Percentiles rank a stretch among this genome's conserved stretches.
Evolutionary conservation across 768 basidiomycete species (phyloP).

Genomic region (Serendipita sp.): DNA sequence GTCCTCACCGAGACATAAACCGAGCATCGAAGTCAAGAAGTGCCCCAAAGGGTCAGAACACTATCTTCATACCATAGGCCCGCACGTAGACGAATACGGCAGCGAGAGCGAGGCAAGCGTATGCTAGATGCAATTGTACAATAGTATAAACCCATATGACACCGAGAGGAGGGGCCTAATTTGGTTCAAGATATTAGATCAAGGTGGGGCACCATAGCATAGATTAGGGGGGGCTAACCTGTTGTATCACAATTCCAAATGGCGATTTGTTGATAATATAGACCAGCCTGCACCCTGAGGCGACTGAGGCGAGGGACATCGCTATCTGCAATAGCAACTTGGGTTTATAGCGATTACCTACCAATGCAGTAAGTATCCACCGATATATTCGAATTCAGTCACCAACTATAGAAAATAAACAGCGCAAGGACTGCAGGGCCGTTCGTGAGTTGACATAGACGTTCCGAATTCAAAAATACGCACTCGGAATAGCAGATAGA

Average conservation of each 20-base stretch:
- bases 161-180: not conserved
- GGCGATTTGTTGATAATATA: not conserved
- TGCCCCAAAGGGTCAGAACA: not conserved
- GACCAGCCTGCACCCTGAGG: not conserved
- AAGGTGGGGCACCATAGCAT: not conserved
- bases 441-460: not conserved
- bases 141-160: slow-evolving; percentile 1
- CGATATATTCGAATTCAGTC: not conserved
- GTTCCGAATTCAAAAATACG: not conserved
- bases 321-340: not conserved
- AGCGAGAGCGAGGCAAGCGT: not conserved
- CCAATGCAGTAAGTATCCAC: not conserved
- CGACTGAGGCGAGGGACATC: not conserved
- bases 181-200: not conserved
- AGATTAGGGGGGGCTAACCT: not conserved
- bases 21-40: too few relatives aligned
- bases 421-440: not conserved
- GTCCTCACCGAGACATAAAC: too few relatives aligned
- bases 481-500: not conserved
- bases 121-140: not conserved
- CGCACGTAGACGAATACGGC: not conserved
- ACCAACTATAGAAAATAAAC: slow-evolving; percentile 1
- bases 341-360: not conserved
- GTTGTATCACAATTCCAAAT: not conserved
- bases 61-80: not conserved